Conservation (phyloP, 495 filamentous ascomycete genomes). For the Aspergillus biplanus region DNA sequence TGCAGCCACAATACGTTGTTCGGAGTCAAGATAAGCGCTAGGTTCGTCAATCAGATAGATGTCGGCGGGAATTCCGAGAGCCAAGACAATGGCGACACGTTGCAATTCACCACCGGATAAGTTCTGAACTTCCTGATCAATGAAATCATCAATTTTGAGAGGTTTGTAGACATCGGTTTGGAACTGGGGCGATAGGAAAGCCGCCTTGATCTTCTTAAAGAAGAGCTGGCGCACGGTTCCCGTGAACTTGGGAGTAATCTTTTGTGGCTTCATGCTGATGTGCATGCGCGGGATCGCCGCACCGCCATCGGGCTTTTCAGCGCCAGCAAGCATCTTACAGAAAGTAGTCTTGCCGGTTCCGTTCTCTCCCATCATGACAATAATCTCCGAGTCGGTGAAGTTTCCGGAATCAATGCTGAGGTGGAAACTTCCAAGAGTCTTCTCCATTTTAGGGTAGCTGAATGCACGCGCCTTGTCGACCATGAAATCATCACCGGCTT, state of each 20-base stretch:
- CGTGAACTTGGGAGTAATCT: slow-evolving; percentile 96
- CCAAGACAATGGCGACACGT: slow-evolving; percentile 95
- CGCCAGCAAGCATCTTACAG: slow-evolving; percentile 93
- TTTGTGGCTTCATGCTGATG: slow-evolving; percentile 99
- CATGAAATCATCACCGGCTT: slow-evolving; percentile 89
- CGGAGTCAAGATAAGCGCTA: slow-evolving; percentile 92
- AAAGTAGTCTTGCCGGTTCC: slow-evolving; percentile 97
- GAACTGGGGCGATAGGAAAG: slow-evolving; percentile 95
- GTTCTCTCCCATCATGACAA: slow-evolving; percentile 99
- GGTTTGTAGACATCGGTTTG: slow-evolving; percentile 99
- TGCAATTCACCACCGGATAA: slow-evolving; percentile 98
- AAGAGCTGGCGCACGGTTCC: slow-evolving; percentile 94
- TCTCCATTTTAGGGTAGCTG: slow-evolving; percentile 86
- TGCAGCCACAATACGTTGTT: slow-evolving; percentile 96
- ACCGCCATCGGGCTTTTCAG: slow-evolving; percentile 80
- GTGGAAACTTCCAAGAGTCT: slow-evolving; percentile 89
- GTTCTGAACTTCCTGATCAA: slow-evolving; percentile 98
- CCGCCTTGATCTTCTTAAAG: slow-evolving; percentile 96
- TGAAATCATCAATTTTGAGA: slow-evolving; percentile 96
- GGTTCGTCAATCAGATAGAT: slow-evolving; percentile 99
- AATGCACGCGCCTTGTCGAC: slow-evolving; percentile 84
- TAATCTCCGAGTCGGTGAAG: slow-evolving; percentile 97
- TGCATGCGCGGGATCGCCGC: slow-evolving; percentile 85
- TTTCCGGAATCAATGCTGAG: slow-evolving; percentile 77
- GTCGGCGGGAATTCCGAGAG: slow-evolving; percentile 93